Conservation (phyloP, 73 alveolate genomes). For the Stentor coeruleus region DNA sequence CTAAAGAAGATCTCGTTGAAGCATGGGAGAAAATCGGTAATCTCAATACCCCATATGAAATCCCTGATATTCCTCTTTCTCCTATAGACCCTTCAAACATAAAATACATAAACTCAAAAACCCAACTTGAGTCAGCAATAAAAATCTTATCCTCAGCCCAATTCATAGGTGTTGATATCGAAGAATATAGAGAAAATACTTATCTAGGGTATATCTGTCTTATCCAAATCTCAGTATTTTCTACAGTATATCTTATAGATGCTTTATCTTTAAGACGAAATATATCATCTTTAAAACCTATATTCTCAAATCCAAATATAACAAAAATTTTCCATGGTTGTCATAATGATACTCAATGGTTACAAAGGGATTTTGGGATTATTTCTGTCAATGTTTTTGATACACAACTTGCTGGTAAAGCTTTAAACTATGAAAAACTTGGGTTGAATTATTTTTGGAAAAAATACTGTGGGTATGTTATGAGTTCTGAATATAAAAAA, state of each 20-base stretch:
- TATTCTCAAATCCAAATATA: constrained; percentile 49
- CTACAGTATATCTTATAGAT: constrained; percentile 37
- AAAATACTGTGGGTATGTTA: constrained; percentile 43
- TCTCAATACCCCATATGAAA: too few relatives aligned
- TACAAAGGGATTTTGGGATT: constrained; percentile 46
- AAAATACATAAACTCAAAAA: too few relatives aligned
- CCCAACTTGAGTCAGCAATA: too few relatives aligned
- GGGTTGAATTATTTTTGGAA: constrained; percentile 53
- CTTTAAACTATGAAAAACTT: not conserved
- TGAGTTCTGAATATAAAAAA: constrained; percentile 47
- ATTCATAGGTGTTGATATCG: constrained; percentile 59
- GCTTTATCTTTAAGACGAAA: constrained; percentile 41
- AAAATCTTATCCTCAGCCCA: too few relatives aligned
- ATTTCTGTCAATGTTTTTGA: constrained; percentile 51
- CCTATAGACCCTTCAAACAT: too few relatives aligned
- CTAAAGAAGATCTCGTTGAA: too few relatives aligned
- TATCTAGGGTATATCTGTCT: constrained; percentile 56
- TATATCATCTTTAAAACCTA: constrained; percentile 33
- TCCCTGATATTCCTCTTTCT: too few relatives aligned
- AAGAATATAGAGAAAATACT: constrained; percentile 35
- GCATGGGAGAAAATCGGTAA: too few relatives aligned
- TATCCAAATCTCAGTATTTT: constrained; percentile 46
- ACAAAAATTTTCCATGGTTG: constrained; percentile 62
- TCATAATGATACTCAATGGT: constrained; percentile 61
- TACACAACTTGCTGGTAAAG: constrained; percentile 28